These are phyloP conservation scores for Barnettozyma populi DNA, from an alignment of 805 yeast species.

Conservation along the genomic window DNA sequence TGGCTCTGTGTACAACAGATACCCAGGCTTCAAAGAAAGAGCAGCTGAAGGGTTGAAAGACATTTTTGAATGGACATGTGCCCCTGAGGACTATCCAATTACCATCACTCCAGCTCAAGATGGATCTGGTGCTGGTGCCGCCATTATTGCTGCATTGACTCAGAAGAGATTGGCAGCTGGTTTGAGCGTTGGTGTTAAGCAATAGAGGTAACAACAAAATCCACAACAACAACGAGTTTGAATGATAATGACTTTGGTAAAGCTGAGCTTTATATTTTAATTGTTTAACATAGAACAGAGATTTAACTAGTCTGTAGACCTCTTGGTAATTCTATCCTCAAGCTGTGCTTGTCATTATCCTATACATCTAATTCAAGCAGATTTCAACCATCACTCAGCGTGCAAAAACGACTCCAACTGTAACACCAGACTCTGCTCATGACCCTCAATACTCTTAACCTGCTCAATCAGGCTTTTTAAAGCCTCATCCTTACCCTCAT, in stretches of 20 bases:
- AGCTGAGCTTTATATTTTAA: not conserved
- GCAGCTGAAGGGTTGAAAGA: conserved; percentile 87
- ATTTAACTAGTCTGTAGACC: not conserved
- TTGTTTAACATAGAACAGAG: not conserved
- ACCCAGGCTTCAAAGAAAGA: conserved; percentile 86
- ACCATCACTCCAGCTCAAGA: conserved; percentile 90
- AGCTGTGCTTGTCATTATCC: too few relatives aligned
- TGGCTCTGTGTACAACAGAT: conserved; percentile 91
- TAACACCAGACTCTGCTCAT: conserved; percentile 3
- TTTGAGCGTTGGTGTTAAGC: conserved; percentile 50
- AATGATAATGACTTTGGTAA: not conserved
- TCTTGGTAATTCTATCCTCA: too few relatives aligned
- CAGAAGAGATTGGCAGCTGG: conserved; percentile 71
- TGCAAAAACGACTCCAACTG: conserved; percentile 3
- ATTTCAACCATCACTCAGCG: not conserved
- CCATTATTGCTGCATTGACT: conserved; percentile 93
- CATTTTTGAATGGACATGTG: conserved; percentile 72
- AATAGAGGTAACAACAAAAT: not conserved
- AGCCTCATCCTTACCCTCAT: not conserved
- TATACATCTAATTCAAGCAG: too few relatives aligned
- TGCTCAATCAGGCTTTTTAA: conserved; percentile 10
- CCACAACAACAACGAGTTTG: not conserved
- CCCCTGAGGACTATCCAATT: conserved; percentile 62
- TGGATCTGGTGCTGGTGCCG: conserved; percentile 98
- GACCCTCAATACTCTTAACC: conserved; percentile 4